Evolutionary conservation across 352 stramenopile species (phyloP), one percentile per base, ranked within the genome.

Genomic region (Plasmopara halstedii): DNA sequence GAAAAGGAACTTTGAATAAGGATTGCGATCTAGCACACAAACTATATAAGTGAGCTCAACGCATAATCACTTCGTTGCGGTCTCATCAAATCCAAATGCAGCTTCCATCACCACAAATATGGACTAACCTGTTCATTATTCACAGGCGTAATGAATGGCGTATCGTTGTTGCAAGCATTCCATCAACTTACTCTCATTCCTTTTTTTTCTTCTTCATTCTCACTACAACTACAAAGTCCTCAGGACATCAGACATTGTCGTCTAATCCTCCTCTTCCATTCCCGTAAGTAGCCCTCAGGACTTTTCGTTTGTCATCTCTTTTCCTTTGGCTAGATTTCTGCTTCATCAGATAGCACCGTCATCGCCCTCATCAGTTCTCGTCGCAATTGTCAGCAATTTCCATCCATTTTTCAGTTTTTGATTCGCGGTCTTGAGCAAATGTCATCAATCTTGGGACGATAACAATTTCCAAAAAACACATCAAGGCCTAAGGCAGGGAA

Each of bases 191-290:
- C n/a, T 46, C 17, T 66, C 49, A 52, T 31, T 61, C 22, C 34
- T 66, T 51, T 66, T 42, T 54, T 42, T 46, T 55, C 29, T 51
- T 23, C 21, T 47, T n/a, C n/a, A n/a, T 23, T 55, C 50, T 59
- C 54, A 59, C 53, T 72, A 68, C 62, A 72, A 64, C 58, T 66
- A 68, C 53, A 68, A 71, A 72, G 52, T 70, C 50, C 50, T 64
- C 45, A 38, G 37, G 49, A 64, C 54, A 35, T 58, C 50, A 42
- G 46, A 62, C 55, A 38, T 54, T 32, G 55, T 50, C 55, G 39
- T 62, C 42, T 58, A 45, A 62, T 64, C 55, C 60, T 55, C 40
- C 59, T 53, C 53, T 56, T 62, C 31, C 42, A 64, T 56, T 61
- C 33, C 46, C 41, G 34, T 62, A 44, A 69, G 38, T 56, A 42